Percentiles rank a stretch among this genome's conserved stretches.
phyloP scores from a whole-genome alignment of 345 rosid genomes.

The Syzygium jambos region DNA sequence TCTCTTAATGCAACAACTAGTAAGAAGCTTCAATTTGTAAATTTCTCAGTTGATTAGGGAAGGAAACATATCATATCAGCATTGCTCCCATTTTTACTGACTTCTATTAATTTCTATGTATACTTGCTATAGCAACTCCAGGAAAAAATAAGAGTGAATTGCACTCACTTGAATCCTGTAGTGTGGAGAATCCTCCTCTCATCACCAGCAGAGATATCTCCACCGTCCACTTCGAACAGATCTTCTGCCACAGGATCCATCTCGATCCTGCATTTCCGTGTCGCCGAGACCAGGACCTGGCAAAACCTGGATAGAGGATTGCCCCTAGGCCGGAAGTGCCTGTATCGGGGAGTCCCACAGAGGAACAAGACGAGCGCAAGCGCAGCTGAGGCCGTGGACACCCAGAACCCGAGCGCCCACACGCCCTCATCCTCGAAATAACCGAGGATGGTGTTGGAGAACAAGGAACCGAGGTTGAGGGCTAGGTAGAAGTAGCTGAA shows the following conservation, averaged over 20 bases:
- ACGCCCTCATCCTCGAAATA: slow-evolving; percentile 80
- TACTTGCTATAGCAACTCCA: too few species aligned
- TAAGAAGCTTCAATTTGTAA: not conserved
- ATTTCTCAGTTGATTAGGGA: not conserved
- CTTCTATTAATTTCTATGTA: too few species aligned
- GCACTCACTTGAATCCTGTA: slow-evolving; percentile 53
- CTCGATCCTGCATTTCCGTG: slow-evolving; percentile 42
- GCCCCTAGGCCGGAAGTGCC: slow-evolving; percentile 69
- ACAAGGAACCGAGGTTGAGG: slow-evolving; percentile 82
- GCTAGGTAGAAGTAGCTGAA: slow-evolving; percentile 96
- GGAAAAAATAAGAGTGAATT: not conserved
- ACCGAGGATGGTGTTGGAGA: slow-evolving; percentile 79
- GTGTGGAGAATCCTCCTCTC: slow-evolving; percentile 69
- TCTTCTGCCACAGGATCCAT: slow-evolving; percentile 16
- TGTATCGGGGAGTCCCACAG: slow-evolving; percentile 63
- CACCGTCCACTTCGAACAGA: slow-evolving; percentile 36
- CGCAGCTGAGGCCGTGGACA: slow-evolving; percentile 68
- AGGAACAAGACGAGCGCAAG: slow-evolving; percentile 65
- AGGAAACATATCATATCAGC: not conserved
- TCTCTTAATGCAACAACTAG: not conserved
- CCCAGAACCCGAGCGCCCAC: slow-evolving; percentile 91
- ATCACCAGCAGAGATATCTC: slow-evolving; percentile 10
- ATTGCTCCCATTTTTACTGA: too few species aligned
- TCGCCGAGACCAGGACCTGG: slow-evolving; percentile 74
- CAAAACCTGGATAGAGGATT: slow-evolving; percentile 74